These are phyloP conservation scores for Metschnikowia picachoensis DNA, from an alignment of 805 yeast species.

Conservation along the genomic window DNA sequence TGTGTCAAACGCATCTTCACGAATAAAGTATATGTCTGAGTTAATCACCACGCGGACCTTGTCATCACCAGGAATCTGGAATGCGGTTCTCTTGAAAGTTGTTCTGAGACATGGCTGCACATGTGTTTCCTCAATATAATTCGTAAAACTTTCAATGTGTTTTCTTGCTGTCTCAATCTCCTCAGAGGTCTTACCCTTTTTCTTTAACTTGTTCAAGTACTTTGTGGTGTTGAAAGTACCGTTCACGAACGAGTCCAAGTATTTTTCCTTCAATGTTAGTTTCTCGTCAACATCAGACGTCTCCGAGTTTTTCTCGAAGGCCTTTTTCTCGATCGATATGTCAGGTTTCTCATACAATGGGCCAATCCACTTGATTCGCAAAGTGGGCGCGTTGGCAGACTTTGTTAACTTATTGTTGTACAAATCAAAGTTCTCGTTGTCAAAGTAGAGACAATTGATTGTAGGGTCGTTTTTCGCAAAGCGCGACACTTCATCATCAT, in stretches of 20 bases:
- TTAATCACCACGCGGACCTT: slow-evolving; percentile 87
- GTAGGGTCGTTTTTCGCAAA: slow-evolving; percentile 49
- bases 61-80: slow-evolving; percentile 97
- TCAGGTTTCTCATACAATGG: slow-evolving; percentile 72
- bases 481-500: slow-evolving; percentile 22
- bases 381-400: slow-evolving; percentile 63
- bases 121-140: slow-evolving; percentile 58
- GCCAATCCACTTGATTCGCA: slow-evolving; percentile 91
- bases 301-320: slow-evolving; percentile 52
- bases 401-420: slow-evolving; percentile 82
- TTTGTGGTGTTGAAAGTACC: slow-evolving; percentile 47
- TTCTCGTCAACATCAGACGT: slow-evolving; percentile 59
- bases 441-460: slow-evolving; percentile 84
- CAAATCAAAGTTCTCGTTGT: slow-evolving; percentile 74
- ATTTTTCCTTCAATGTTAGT: slow-evolving; percentile 73
- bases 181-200: slow-evolving; percentile 52
- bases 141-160: slow-evolving; percentile 57
- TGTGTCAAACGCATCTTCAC: slow-evolving; percentile 86
- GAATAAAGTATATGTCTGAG: slow-evolving; percentile 78
- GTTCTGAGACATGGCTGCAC: slow-evolving; percentile 87
- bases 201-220: slow-evolving; percentile 57
- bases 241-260: slow-evolving; percentile 66
- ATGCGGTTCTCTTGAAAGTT: slow-evolving; percentile 86
- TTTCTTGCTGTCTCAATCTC: slow-evolving; percentile 49
- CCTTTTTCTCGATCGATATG: slow-evolving; percentile 75